phyloP scores from a whole-genome alignment of 129 eudicot species.

The Sambucus nigra region DNA sequence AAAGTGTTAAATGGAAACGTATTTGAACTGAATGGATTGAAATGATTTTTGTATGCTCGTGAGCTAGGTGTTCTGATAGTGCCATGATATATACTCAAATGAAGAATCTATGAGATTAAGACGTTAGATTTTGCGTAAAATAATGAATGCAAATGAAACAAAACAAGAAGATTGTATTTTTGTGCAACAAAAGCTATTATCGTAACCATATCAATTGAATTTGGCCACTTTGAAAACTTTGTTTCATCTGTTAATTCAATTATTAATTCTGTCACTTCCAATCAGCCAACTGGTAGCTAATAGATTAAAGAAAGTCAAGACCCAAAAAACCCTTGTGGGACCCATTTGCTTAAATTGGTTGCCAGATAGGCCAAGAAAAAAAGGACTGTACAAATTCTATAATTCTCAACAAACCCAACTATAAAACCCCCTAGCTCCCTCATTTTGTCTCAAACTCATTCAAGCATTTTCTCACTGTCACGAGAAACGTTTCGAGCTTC shows the following conservation, averaged over 20 bases:
- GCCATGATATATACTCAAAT: constrained; percentile 27
- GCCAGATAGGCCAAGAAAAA: constrained; percentile 33
- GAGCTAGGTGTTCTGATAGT: background rate
- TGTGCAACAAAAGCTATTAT: constrained; percentile 12
- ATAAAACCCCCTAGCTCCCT: constrained; percentile 36
- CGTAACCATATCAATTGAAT: constrained; percentile 40
- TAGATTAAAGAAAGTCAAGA: constrained; percentile 23
- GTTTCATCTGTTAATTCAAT: constrained; percentile 16
- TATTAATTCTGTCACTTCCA: constrained; percentile 23
- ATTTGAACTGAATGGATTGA: too few relatives aligned
- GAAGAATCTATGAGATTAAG: constrained; percentile 29
- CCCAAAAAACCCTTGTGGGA: constrained; percentile 18
- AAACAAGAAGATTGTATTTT: background rate
- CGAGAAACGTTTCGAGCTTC: background rate
- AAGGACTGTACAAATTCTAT: constrained; percentile 12
- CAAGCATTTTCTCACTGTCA: constrained; percentile 13
- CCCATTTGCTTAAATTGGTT: constrained; percentile 42
- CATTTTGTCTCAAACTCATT: too few relatives aligned
- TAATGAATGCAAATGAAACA: background rate
- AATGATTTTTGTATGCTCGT: background rate
- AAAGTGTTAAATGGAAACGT: too few relatives aligned
- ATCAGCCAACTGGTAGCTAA: constrained; percentile 51
- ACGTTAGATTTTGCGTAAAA: constrained; percentile 26
- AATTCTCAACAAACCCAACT: constrained; percentile 23
- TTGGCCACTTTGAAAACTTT: constrained; percentile 33